These are phyloP conservation scores for Aureobasidium subglaciale DNA, from an alignment of 2,329 filamentous ascomycete genomes.

Conservation along the genomic window DNA sequence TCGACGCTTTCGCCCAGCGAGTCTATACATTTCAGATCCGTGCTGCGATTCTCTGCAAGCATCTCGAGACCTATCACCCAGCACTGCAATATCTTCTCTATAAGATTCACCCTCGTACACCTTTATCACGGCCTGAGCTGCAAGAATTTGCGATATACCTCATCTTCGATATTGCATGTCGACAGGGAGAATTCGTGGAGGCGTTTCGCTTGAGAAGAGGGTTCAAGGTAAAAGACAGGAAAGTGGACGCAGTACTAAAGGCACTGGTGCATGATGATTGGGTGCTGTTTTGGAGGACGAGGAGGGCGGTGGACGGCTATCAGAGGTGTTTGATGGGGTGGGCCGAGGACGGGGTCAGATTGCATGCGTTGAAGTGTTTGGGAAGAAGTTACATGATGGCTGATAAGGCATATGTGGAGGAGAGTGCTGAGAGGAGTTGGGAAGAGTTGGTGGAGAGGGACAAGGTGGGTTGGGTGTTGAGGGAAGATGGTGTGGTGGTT, in stretches of 20 bases:
- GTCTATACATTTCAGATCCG: conserved; percentile 90
- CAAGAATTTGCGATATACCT: conserved; percentile 75
- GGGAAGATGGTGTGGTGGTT: conserved; percentile 39
- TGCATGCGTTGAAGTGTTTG: conserved; percentile 78
- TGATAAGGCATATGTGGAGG: conserved; percentile 62
- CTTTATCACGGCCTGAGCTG: conserved; percentile 62
- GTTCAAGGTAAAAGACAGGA: conserved; percentile 52
- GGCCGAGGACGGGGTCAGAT: conserved; percentile 65
- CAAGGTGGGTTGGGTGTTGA: conserved; percentile 78
- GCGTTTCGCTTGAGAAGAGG: conserved; percentile 61
- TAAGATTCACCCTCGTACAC: conserved; percentile 59
- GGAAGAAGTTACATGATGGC: conserved; percentile 73
- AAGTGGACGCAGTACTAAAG: conserved; percentile 60
- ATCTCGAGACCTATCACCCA: conserved; percentile 84
- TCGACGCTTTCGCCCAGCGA: conserved; percentile 76
- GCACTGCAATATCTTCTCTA: conserved; percentile 74
- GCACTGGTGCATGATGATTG: conserved; percentile 78
- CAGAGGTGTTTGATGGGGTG: conserved; percentile 73
- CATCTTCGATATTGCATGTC: conserved; percentile 82
- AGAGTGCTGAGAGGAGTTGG: conserved; percentile 64
- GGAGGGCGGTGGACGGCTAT: conserved; percentile 70
- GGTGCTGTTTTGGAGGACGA: conserved; percentile 65
- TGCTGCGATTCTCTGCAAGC: conserved; percentile 68
- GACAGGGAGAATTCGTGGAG: conserved; percentile 64
- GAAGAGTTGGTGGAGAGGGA: conserved; percentile 58